Evolutionary conservation across 2,329 filamentous ascomycete species (phyloP).

Genomic region (Penicillium digitatum): DNA sequence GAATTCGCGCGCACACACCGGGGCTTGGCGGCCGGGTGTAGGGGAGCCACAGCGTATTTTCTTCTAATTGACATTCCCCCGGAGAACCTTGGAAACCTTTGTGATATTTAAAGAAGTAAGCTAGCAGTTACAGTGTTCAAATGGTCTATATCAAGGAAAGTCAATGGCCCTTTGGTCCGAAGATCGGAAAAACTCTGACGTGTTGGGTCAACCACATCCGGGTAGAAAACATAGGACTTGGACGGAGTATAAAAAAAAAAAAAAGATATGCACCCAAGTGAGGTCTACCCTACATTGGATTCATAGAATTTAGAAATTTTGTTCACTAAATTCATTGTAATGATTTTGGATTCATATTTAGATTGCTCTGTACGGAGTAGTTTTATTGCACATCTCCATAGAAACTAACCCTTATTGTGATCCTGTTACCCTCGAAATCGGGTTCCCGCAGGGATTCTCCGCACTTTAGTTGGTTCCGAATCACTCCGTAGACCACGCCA

Average conservation of each 20-base stretch:
- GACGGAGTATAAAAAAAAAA: too few species aligned
- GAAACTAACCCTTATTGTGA: background rate
- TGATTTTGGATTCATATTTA: background rate
- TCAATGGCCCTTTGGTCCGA: slow-evolving; percentile 11
- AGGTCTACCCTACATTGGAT: background rate
- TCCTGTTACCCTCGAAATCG: background rate
- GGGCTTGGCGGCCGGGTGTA: slow-evolving; percentile 25
- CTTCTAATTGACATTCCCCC: background rate
- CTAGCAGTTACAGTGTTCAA: background rate
- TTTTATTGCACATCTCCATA: background rate
- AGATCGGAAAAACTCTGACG: slow-evolving; percentile 26
- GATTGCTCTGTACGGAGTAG: too few species aligned
- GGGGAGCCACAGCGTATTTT: slow-evolving; percentile 9
- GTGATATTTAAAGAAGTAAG: background rate
- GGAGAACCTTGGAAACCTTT: background rate
- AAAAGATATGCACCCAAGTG: too few species aligned
- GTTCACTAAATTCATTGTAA: background rate
- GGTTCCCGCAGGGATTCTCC: slow-evolving; percentile 24
- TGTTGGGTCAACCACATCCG: slow-evolving; percentile 12
- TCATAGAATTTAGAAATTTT: background rate
- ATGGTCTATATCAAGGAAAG: background rate
- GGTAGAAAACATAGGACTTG: background rate
- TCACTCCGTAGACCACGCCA: slow-evolving; percentile 21
- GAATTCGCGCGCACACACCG: slow-evolving; percentile 21
- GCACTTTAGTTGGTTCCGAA: slow-evolving; percentile 25